phyloP scores from a whole-genome alignment of 306 rosid genomes.

The Fagus crenata region DNA sequence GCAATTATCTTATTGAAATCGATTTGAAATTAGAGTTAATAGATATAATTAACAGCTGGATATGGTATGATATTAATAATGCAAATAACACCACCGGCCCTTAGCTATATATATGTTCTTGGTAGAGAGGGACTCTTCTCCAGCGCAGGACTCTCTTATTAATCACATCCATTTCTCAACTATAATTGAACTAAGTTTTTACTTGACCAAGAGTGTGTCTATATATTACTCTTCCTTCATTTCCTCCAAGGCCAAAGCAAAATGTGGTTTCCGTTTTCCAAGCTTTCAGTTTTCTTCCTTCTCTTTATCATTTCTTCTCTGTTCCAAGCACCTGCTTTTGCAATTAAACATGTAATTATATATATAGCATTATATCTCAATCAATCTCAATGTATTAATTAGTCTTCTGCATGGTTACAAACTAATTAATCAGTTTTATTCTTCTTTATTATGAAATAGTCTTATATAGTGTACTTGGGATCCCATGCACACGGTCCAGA shows the following conservation, averaged over 20 bases:
- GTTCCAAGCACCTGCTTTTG: slow-evolving; percentile 53
- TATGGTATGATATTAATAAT: no score
- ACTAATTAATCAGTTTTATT: neutral
- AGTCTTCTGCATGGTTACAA: neutral
- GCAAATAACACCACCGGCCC: no score
- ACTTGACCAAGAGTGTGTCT: no score
- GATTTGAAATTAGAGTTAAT: no score
- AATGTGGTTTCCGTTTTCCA: slow-evolving; percentile 40
- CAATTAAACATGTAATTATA: slow-evolving; percentile 44
- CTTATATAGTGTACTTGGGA: slow-evolving; percentile 75
- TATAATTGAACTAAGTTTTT: no score
- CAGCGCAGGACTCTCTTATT: no score
- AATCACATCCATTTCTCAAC: no score
- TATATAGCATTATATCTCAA: neutral
- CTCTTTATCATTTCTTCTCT: slow-evolving; percentile 34
- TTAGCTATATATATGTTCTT: no score
- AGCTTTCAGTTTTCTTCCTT: slow-evolving; percentile 31
- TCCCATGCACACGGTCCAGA: slow-evolving; percentile 58
- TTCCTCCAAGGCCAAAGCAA: slow-evolving; percentile 5
- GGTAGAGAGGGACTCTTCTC: no score
- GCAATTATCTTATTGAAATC: no score
- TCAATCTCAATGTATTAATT: neutral
- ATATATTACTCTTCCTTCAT: no score
- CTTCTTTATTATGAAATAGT: slow-evolving; percentile 24
- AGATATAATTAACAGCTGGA: no score